Conservation (phyloP, 805 yeast species). For the Isabelozyma rhagii region DNA sequence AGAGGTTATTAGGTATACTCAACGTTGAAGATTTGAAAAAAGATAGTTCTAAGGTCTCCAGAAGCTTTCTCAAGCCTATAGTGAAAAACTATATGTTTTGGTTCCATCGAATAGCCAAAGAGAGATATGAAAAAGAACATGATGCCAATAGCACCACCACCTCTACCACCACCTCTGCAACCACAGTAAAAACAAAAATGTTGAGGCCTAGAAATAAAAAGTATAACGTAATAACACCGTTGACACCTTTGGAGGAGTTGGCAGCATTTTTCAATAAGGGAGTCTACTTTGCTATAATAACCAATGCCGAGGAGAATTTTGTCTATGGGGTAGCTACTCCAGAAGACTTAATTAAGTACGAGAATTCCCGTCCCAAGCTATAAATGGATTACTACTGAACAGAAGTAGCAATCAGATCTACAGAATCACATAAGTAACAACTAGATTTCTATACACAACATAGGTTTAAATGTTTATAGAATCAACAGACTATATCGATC, state of each 20-base stretch:
- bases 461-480: too few relatives aligned
- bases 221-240: slow-evolving; percentile 48
- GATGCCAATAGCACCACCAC: slow-evolving; percentile 5
- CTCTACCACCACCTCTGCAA: slow-evolving; percentile 5
- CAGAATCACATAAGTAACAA: background rate
- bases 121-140: slow-evolving; percentile 22
- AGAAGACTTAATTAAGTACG: slow-evolving; percentile 41
- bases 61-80: slow-evolving; percentile 20
- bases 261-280: slow-evolving; percentile 49
- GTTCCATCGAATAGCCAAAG: slow-evolving; percentile 37
- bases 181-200: slow-evolving; percentile 28
- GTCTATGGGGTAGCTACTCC: slow-evolving; percentile 60
- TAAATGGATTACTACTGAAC: slow-evolving; percentile 4
- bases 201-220: slow-evolving; percentile 25
- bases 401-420: background rate
- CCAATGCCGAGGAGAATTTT: slow-evolving; percentile 49
- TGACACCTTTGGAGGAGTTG: slow-evolving; percentile 52
- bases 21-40: slow-evolving; percentile 41
- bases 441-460: too few relatives aligned
- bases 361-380: slow-evolving; percentile 41
- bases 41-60: slow-evolving; percentile 20
- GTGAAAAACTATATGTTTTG: slow-evolving; percentile 39
- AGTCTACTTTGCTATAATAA: slow-evolving; percentile 54
- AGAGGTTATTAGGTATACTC: slow-evolving; percentile 47
- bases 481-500: too few relatives aligned